Conservation (phyloP, 2,329 filamentous ascomycete genomes). For the Raffaelea arxii region DNA sequence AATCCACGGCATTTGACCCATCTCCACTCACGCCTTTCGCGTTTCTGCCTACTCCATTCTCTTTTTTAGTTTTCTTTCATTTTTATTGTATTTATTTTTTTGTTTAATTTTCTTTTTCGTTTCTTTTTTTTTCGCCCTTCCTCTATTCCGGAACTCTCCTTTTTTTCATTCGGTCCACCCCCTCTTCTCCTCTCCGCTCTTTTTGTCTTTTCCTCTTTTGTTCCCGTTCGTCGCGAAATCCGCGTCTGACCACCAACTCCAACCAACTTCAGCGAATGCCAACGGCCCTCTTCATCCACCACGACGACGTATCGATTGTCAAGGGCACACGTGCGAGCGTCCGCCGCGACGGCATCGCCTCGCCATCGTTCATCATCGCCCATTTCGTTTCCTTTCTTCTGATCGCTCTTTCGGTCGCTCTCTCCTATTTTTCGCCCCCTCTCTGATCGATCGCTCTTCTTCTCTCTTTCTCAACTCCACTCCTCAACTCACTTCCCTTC, state of each 20-base stretch:
- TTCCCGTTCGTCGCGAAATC: slow-evolving; percentile 1
- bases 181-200: not conserved
- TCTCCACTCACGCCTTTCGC: too few species aligned
- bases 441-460: not conserved
- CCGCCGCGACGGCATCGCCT: not conserved
- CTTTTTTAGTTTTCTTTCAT: too few species aligned
- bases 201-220: not conserved
- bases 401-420: not conserved
- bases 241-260: not conserved
- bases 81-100: too few species aligned
- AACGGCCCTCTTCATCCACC: not conserved
- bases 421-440: too few species aligned
- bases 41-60: too few species aligned
- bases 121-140: not conserved
- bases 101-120: not conserved
- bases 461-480: not conserved
- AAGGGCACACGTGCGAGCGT: not conserved
- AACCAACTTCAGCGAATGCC: not conserved
- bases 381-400: slow-evolving; percentile 8
- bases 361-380: not conserved
- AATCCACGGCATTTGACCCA: too few species aligned
- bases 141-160: not conserved
- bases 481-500: not conserved
- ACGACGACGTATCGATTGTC: not conserved
- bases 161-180: not conserved